Conservation (phyloP, 225 moss, liverwort and hornwort species). For the Antitrichia curtipendula region DNA sequence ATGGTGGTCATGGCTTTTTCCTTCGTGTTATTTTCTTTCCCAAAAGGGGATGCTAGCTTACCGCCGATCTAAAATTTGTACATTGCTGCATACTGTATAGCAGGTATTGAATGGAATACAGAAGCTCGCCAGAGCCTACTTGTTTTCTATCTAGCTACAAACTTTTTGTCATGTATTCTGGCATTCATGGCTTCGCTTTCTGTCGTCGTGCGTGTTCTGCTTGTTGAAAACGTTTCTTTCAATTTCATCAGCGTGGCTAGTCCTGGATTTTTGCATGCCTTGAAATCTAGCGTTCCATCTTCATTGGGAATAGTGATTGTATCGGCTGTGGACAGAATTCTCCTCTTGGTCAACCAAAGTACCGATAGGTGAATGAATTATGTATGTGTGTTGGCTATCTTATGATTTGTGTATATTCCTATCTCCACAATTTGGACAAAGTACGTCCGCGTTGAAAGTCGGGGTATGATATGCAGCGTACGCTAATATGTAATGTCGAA, state of each 20-base stretch:
- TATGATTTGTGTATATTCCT: too few species aligned
- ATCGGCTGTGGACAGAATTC: background rate
- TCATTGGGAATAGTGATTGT: background rate
- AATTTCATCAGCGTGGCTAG: background rate
- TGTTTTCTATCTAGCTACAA: background rate
- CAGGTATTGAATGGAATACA: background rate
- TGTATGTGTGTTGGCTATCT: too few species aligned
- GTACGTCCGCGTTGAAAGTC: background rate
- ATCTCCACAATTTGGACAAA: background rate
- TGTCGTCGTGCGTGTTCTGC: background rate
- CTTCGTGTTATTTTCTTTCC: background rate
- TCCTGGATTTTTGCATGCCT: background rate
- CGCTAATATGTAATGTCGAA: background rate
- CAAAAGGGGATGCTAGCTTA: background rate
- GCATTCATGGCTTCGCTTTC: background rate
- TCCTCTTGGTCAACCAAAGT: background rate
- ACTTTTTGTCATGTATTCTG: too few species aligned
- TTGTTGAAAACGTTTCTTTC: background rate
- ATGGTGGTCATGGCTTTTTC: background rate
- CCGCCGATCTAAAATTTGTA: background rate
- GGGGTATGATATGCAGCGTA: fast-evolving
- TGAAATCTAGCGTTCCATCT: too few species aligned
- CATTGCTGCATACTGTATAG: background rate
- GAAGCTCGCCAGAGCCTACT: background rate
- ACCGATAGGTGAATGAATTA: too few species aligned